Evolutionary conservation across 208 protist genomes (phyloP).

Genomic region (Leptomonas pyrrhocoris): DNA sequence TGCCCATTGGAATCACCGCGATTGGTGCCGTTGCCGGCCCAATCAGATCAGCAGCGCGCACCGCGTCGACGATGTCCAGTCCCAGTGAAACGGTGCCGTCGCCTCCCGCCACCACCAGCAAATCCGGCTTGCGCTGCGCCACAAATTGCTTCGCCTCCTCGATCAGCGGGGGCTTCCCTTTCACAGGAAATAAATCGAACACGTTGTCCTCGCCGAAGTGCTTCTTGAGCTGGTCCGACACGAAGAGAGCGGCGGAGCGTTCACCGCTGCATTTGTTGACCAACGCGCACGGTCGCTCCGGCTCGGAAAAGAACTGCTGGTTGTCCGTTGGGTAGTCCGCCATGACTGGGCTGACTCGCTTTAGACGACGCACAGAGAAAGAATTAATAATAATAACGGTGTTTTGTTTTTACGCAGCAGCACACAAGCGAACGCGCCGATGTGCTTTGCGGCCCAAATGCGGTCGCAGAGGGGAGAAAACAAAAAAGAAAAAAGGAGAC

Average conservation of each 20-base stretch:
- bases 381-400: conserved; percentile 10
- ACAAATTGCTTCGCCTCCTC: conserved; percentile 57
- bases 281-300: conserved; percentile 36
- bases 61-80: conserved; percentile 50
- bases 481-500: neutral
- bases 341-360: conserved; percentile 1
- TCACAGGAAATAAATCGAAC: conserved; percentile 57
- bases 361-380: conserved; percentile 7
- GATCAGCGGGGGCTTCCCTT: conserved; percentile 35
- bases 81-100: conserved; percentile 68
- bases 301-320: neutral
- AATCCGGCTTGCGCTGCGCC: conserved; percentile 26
- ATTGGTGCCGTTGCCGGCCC: conserved; percentile 21
- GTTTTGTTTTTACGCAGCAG: conserved; percentile 1
- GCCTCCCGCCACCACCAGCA: conserved; percentile 62
- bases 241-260: conserved; percentile 51
- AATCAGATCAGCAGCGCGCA: conserved; percentile 40
- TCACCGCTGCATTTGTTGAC: conserved; percentile 62
- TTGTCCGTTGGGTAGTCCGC: conserved; percentile 31
- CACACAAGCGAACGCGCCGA: neutral
- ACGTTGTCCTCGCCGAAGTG: conserved; percentile 46
- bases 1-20: conserved; percentile 70
- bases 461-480: neutral
- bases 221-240: conserved; percentile 39
- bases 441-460: too few species aligned